Evolutionary conservation across 2,329 filamentous ascomycete species (phyloP).

Genomic region (Penicillium paneum): DNA sequence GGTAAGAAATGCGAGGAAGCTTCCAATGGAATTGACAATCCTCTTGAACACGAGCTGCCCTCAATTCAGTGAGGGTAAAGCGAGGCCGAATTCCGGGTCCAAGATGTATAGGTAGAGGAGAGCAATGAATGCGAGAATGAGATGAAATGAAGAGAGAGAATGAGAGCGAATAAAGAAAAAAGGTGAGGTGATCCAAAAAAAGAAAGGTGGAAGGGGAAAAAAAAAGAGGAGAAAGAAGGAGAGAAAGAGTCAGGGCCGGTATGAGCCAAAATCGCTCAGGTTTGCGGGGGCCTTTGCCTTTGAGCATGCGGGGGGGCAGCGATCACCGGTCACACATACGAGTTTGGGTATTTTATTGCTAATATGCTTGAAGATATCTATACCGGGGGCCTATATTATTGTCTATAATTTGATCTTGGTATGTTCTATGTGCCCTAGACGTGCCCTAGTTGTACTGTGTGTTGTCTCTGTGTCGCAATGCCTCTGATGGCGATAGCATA

Average conservation of each 20-base stretch:
- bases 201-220: slow-evolving; percentile 19
- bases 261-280: slow-evolving; percentile 27
- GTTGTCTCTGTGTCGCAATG: background rate
- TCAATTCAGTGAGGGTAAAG: slow-evolving; percentile 22
- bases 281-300: slow-evolving; percentile 28
- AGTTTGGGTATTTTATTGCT: slow-evolving; percentile 8
- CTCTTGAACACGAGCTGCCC: slow-evolving; percentile 13
- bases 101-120: background rate
- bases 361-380: background rate
- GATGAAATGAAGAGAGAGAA: slow-evolving; percentile 9
- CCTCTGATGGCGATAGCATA: background rate
- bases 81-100: slow-evolving; percentile 7
- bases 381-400: background rate
- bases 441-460: background rate
- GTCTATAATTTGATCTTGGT: background rate
- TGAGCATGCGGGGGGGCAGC: slow-evolving; percentile 28
- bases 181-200: slow-evolving; percentile 21
- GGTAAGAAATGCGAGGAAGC: slow-evolving; percentile 23
- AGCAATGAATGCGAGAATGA: slow-evolving; percentile 8
- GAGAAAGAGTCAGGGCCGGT: slow-evolving; percentile 22
- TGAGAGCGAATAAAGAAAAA: slow-evolving; percentile 16
- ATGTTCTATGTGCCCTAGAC: background rate
- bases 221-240: slow-evolving; percentile 18
- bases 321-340: slow-evolving; percentile 15
- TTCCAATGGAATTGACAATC: slow-evolving; percentile 31